Percentiles rank a stretch among this genome's conserved stretches.
These are phyloP conservation scores for Moelleriella libera DNA, from an alignment of 2,329 filamentous ascomycete genomes.

Conservation along the genomic window DNA sequence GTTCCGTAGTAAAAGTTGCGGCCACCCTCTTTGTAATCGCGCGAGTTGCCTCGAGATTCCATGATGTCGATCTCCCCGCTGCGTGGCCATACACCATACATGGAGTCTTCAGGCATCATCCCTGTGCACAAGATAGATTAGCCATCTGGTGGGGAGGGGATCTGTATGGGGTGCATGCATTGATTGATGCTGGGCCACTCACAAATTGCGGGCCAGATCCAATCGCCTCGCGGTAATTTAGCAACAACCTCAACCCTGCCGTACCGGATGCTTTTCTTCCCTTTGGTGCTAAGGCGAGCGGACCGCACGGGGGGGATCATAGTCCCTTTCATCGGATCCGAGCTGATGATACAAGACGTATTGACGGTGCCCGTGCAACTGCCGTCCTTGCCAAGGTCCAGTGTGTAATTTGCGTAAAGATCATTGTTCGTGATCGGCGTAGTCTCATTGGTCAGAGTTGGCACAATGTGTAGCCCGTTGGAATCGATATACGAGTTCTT, in stretches of 20 bases:
- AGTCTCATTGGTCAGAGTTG: conserved; percentile 30
- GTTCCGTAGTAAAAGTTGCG: conserved; percentile 27
- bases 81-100: conserved; percentile 35
- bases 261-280: conserved; percentile 8
- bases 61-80: conserved; percentile 40
- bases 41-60: conserved; percentile 26
- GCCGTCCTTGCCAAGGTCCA: conserved; percentile 27
- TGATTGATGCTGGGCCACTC: not conserved
- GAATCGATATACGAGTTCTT: conserved; percentile 32
- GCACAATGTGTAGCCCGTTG: conserved; percentile 38
- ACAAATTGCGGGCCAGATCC: conserved; percentile 37
- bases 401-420: conserved; percentile 22
- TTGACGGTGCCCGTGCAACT: conserved; percentile 24
- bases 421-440: conserved; percentile 23
- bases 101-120: conserved; percentile 34
- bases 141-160: not conserved
- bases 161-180: not conserved
- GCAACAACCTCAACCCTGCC: conserved; percentile 35
- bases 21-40: conserved; percentile 25
- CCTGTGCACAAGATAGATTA: conserved; percentile 6
- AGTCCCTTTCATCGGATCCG: conserved; percentile 25
- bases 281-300: conserved; percentile 27
- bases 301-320: conserved; percentile 36
- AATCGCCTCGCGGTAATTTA: conserved; percentile 36
- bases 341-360: conserved; percentile 21